Evolutionary conservation across 257 asterid genomes (phyloP).

Genomic region (Scutellaria barbata): DNA sequence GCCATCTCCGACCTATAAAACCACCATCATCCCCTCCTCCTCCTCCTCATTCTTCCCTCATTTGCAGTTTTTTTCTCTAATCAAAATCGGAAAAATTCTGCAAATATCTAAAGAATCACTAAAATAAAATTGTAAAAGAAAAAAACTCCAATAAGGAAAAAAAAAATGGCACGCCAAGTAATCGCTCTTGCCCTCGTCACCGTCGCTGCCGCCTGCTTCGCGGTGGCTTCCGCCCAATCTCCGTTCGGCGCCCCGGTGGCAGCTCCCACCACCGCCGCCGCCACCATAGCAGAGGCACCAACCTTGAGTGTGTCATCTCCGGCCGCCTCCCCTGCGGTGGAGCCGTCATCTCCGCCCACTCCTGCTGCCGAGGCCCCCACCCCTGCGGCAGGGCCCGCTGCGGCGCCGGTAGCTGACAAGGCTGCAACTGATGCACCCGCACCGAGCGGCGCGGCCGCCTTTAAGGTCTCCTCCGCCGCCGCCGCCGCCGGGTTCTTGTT

Average conservation of each 20-base stretch:
- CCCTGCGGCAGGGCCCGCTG: slow-evolving; percentile 16
- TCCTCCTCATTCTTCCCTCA: slow-evolving; percentile 46
- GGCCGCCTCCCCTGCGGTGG: slow-evolving; percentile 18
- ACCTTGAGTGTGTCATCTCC: too few species aligned
- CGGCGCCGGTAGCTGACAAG: slow-evolving; percentile 24
- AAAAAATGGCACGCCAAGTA: slow-evolving; percentile 69
- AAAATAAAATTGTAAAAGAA: slow-evolving; percentile 13
- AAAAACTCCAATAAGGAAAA: not conserved
- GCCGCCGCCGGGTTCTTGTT: slow-evolving; percentile 56
- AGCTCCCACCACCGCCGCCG: slow-evolving; percentile 26
- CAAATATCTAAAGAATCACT: slow-evolving; percentile 47
- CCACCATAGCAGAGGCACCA: slow-evolving; percentile 31
- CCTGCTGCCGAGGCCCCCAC: slow-evolving; percentile 32
- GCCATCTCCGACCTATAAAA: slow-evolving; percentile 49
- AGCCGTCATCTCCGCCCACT: slow-evolving; percentile 29
- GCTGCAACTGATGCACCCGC: slow-evolving; percentile 38
- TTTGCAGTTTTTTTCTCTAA: slow-evolving; percentile 45
- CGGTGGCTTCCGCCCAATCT: slow-evolving; percentile 58
- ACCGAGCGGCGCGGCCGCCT: slow-evolving; percentile 43
- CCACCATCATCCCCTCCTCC: slow-evolving; percentile 8
- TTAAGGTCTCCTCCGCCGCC: slow-evolving; percentile 58
- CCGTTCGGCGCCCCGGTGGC: slow-evolving; percentile 49
- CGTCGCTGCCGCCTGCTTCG: slow-evolving; percentile 56
- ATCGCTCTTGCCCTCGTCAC: slow-evolving; percentile 52
- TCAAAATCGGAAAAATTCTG: slow-evolving; percentile 46